Percentiles rank a stretch among this genome's conserved stretches.
Conservation (phyloP, 192 early-diverging fungal genomes). For the Rhizophagus sp. region DNA sequence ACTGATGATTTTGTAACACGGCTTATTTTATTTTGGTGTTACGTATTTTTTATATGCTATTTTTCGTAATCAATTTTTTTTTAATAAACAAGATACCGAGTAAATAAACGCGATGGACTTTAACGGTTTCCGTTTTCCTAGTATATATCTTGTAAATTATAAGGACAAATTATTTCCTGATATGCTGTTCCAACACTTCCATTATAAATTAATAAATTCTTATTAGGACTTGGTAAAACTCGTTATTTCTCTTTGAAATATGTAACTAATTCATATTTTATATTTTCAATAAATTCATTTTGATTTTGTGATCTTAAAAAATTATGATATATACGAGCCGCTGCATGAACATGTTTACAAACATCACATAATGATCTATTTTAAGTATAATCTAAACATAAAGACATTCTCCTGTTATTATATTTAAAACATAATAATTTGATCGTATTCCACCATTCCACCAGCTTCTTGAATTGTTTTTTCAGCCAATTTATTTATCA, state of each 20-base stretch:
- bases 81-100: no score
- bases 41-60: no score
- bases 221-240: neutral
- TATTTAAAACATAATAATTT: neutral
- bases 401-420: neutral
- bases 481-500: neutral
- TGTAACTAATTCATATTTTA: neutral
- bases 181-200: neutral
- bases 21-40: no score
- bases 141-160: neutral
- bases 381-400: neutral
- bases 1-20: no score
- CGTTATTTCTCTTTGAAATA: conserved; percentile 2
- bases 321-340: neutral
- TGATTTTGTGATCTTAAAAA: neutral
- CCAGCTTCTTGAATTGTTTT: neutral
- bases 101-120: no score
- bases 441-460: neutral
- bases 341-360: neutral
- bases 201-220: conserved; percentile 1
- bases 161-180: neutral
- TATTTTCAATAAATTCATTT: neutral
- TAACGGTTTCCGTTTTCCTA: no score
- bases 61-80: no score
- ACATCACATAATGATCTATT: neutral